Percentiles rank a stretch among this genome's conserved stretches.
These are phyloP conservation scores for Mortierella sp. DNA, from an alignment of 371 early-diverging fungal species.

Conservation along the genomic window DNA sequence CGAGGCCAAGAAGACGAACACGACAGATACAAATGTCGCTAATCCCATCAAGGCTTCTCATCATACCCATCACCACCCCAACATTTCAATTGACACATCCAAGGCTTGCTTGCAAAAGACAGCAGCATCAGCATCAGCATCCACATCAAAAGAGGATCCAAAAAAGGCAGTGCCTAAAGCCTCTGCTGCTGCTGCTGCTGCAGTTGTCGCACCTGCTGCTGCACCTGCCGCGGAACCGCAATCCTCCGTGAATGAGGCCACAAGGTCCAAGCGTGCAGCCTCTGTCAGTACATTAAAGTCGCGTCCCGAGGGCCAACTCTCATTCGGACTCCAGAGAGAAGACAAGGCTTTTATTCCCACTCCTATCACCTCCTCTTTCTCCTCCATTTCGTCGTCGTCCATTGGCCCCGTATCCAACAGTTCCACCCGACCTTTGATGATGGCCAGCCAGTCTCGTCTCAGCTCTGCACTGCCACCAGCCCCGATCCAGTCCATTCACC, in stretches of 20 bases:
- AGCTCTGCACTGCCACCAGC: constrained; percentile 38
- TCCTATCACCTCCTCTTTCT: neutral
- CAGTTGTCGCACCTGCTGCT: too few relatives aligned
- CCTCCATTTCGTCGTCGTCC: constrained; percentile 1
- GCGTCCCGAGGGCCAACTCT: constrained; percentile 18
- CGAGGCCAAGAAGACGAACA: constrained; percentile 2
- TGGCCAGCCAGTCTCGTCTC: constrained; percentile 40
- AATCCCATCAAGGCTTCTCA: neutral
- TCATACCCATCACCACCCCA: constrained; percentile 21
- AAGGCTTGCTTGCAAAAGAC: constrained; percentile 31
- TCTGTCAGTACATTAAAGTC: constrained; percentile 13
- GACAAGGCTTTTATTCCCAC: constrained; percentile 1
- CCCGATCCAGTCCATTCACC: constrained; percentile 18
- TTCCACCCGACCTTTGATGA: constrained; percentile 46
- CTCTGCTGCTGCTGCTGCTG: too few relatives aligned
- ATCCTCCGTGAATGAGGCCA: neutral
- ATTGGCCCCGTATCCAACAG: constrained; percentile 12
- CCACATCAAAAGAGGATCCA: neutral
- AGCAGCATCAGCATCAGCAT: neutral
- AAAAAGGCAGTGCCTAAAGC: neutral
- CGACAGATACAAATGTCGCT: neutral
- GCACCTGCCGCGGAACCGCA: neutral
- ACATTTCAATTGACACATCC: constrained; percentile 43
- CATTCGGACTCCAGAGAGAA: constrained; percentile 19
- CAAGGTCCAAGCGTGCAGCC: neutral